Percentiles rank a stretch among this genome's conserved stretches.
These are phyloP conservation scores for Petasospora fabianii DNA, from an alignment of 1,139 yeast genomes.

Conservation along the genomic window DNA sequence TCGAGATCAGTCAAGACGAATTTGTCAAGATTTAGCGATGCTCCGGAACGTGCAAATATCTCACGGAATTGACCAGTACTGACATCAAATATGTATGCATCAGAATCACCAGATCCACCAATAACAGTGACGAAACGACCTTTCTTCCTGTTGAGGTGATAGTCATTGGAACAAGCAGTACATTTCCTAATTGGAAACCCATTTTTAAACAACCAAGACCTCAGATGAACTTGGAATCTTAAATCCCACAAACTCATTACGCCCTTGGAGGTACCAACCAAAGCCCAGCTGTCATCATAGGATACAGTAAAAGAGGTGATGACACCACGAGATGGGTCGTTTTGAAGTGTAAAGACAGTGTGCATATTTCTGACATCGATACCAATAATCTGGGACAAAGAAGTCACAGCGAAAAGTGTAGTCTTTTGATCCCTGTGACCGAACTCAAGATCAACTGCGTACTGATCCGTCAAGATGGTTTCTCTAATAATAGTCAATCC, in stretches of 20 bases:
- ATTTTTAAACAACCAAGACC: constrained; percentile 56
- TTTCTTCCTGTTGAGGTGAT: constrained; percentile 31
- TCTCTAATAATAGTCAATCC: constrained; percentile 44
- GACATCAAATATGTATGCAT: constrained; percentile 74
- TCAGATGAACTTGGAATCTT: constrained; percentile 58
- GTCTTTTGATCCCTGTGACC: constrained; percentile 34
- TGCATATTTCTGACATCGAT: constrained; percentile 62
- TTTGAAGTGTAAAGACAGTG: constrained; percentile 40
- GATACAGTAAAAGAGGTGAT: constrained; percentile 62
- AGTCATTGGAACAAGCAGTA: constrained; percentile 38
- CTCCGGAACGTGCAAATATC: constrained; percentile 40
- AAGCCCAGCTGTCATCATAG: constrained; percentile 51
- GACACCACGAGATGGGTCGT: constrained; percentile 63
- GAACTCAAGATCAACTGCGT: constrained; percentile 43
- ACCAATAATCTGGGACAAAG: constrained; percentile 49
- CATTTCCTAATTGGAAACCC: constrained; percentile 46
- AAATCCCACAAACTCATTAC: constrained; percentile 78
- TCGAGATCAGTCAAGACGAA: constrained; percentile 27
- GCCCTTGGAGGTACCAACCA: constrained; percentile 76
- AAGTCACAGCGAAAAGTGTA: constrained; percentile 46
- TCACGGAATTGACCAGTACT: constrained; percentile 61
- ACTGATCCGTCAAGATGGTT: constrained; percentile 36
- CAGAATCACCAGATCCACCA: constrained; percentile 63
- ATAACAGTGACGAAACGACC: constrained; percentile 48
- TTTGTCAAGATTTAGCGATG: constrained; percentile 33